Conservation (phyloP, 2,329 filamentous ascomycete genomes). For the Drechslera avenae region DNA sequence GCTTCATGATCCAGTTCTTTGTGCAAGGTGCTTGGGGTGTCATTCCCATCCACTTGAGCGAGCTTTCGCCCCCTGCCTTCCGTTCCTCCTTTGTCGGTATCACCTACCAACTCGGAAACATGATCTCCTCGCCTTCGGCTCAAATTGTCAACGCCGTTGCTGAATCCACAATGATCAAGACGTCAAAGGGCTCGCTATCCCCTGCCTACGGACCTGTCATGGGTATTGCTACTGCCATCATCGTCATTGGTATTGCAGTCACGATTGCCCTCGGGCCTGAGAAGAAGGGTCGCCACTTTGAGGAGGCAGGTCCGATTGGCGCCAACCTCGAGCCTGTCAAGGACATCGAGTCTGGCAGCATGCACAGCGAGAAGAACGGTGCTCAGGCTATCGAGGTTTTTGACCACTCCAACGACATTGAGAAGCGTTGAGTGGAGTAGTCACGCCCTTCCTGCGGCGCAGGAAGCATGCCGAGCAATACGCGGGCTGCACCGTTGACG, state of each 20-base stretch:
- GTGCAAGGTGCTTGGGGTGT: conserved; percentile 53
- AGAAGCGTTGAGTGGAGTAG: conserved; percentile 6
- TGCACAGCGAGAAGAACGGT: conserved; percentile 38
- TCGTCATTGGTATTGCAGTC: conserved; percentile 69
- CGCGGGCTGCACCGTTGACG: too few species aligned
- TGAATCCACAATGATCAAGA: conserved; percentile 59
- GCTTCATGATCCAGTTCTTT: conserved; percentile 69
- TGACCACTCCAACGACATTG: conserved; percentile 13
- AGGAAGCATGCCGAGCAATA: too few species aligned
- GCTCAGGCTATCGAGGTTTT: conserved; percentile 25
- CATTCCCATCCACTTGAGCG: conserved; percentile 71
- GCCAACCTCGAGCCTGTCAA: conserved; percentile 34
- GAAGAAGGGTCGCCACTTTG: conserved; percentile 73
- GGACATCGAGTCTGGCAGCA: conserved; percentile 40
- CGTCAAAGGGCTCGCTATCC: conserved; percentile 60
- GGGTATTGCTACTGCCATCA: conserved; percentile 78
- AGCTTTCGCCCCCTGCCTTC: conserved; percentile 72
- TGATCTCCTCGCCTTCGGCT: conserved; percentile 72
- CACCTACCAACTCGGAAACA: conserved; percentile 76
- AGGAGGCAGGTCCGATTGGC: conserved; percentile 61
- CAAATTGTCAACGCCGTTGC: conserved; percentile 79
- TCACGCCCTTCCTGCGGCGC: background rate
- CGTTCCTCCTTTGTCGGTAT: conserved; percentile 73
- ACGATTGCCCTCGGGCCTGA: conserved; percentile 75
- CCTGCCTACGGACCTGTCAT: conserved; percentile 77